Evolutionary conservation across 257 asterid species (phyloP).

Genomic region (Euphrasia confusa): DNA sequence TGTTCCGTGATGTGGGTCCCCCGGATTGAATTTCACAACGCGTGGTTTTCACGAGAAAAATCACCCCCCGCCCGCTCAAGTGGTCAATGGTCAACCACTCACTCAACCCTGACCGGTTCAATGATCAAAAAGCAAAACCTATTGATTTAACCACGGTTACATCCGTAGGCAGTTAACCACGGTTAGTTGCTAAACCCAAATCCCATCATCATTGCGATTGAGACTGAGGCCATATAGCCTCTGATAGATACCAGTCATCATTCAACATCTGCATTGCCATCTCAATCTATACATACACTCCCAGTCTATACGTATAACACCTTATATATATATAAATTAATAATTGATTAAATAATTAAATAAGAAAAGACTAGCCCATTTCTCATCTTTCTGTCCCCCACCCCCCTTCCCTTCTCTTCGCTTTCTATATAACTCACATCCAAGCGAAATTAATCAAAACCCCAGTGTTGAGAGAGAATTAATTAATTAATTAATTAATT

Average conservation of each 20-base stretch:
- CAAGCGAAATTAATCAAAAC: background rate
- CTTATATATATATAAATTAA: conserved; percentile 45
- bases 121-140: conserved; percentile 25
- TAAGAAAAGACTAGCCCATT: conserved; percentile 42
- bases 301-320: background rate
- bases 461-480: conserved; percentile 7
- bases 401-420: background rate
- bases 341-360: background rate
- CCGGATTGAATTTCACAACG: background rate
- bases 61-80: conserved; percentile 9
- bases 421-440: conserved; percentile 17
- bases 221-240: conserved; percentile 42
- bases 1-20: conserved; percentile 42
- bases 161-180: background rate
- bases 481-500: background rate
- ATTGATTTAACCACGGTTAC: background rate
- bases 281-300: too few species aligned
- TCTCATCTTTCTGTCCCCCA: conserved; percentile 76
- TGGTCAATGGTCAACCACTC: conserved; percentile 40
- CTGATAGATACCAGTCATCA: conserved; percentile 74
- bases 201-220: conserved; percentile 82
- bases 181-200: conserved; percentile 21
- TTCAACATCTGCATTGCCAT: conserved; percentile 52
- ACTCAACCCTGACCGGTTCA: conserved; percentile 26
- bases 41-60: conserved; percentile 45